phyloP scores from a whole-genome alignment of 179 eudicot species.

The Silene coronaria region DNA sequence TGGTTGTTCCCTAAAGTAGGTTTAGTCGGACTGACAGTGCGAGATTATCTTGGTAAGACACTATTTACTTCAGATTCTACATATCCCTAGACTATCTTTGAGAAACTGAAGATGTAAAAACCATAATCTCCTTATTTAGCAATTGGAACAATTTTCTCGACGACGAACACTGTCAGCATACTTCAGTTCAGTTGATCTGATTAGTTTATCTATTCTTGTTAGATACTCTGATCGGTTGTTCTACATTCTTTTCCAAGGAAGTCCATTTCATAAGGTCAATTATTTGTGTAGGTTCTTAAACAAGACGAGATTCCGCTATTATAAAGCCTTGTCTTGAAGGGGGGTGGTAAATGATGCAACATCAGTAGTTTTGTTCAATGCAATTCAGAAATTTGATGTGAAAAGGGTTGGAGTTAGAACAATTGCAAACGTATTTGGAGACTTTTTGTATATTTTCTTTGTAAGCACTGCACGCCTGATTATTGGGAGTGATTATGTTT shows the following conservation, averaged over 20 bases:
- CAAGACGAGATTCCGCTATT: conserved; percentile 94
- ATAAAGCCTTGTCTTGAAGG: conserved; percentile 98
- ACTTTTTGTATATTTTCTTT: conserved; percentile 76
- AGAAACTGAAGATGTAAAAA: background rate
- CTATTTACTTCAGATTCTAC: background rate
- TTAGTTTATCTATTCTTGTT: background rate
- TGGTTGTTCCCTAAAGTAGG: conserved; percentile 74
- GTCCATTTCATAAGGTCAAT: background rate
- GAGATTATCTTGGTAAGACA: conserved; percentile 64
- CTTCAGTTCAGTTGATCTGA: conserved; percentile 61
- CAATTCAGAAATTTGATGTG: conserved; percentile 76
- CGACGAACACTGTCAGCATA: conserved; percentile 95
- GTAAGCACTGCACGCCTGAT: conserved; percentile 81
- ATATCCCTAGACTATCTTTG: background rate
- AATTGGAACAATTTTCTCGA: conserved; percentile 82
- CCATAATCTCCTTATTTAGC: conserved; percentile 36
- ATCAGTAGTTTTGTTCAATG: conserved; percentile 89
- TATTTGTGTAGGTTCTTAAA: conserved; percentile 52
- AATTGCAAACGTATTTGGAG: conserved; percentile 40
- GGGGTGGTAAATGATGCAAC: conserved; percentile 99
- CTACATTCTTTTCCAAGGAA: background rate
- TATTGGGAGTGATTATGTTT: conserved; percentile 42
- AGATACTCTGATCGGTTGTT: too few relatives aligned
- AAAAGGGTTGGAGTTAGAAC: conserved; percentile 55
- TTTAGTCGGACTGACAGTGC: conserved; percentile 48